phyloP scores from a whole-genome alignment of 1,284 basidiomycete species.

The Boletus semigastroideus region DNA sequence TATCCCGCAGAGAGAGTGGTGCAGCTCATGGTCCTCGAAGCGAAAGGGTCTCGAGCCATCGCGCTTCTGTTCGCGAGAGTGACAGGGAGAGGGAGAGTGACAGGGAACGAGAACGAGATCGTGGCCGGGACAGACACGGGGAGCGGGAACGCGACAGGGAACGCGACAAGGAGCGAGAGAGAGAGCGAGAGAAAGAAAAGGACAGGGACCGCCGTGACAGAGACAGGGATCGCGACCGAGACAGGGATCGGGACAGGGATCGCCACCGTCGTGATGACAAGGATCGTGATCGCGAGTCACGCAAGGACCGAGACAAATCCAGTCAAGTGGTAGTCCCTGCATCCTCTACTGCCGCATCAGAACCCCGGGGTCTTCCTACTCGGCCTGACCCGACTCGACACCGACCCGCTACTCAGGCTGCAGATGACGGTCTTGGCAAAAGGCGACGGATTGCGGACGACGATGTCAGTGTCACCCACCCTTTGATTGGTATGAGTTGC shows the following conservation, averaged over 20 bases:
- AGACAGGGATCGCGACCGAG: conserved; percentile 42
- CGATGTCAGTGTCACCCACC: conserved; percentile 47
- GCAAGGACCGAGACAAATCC: conserved; percentile 53
- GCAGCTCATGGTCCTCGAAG: conserved; percentile 47
- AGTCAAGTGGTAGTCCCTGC: conserved; percentile 34
- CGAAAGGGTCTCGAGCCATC: conserved; percentile 43
- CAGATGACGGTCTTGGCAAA: conserved; percentile 65
- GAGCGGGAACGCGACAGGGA: conserved; percentile 48
- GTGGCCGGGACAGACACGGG: conserved; percentile 42
- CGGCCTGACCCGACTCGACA: conserved; percentile 60
- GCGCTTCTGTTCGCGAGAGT: conserved; percentile 28
- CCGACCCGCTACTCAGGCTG: conserved; percentile 40
- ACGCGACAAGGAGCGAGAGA: conserved; percentile 39
- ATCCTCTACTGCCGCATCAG: conserved; percentile 30
- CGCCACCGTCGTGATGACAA: conserved; percentile 39
- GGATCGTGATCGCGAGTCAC: conserved; percentile 42
- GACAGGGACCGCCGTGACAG: conserved; percentile 43
- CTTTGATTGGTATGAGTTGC: conserved; percentile 8
- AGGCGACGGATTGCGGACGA: conserved; percentile 62
- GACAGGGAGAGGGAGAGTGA: conserved; percentile 49
- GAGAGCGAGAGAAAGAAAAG: conserved; percentile 40
- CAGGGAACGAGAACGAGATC: conserved; percentile 41
- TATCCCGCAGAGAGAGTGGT: conserved; percentile 42
- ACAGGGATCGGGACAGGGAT: conserved; percentile 38
- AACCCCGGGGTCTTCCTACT: conserved; percentile 54